phyloP scores from a whole-genome alignment of 2,329 filamentous ascomycete genomes.

The Clonostachys sp. region DNA sequence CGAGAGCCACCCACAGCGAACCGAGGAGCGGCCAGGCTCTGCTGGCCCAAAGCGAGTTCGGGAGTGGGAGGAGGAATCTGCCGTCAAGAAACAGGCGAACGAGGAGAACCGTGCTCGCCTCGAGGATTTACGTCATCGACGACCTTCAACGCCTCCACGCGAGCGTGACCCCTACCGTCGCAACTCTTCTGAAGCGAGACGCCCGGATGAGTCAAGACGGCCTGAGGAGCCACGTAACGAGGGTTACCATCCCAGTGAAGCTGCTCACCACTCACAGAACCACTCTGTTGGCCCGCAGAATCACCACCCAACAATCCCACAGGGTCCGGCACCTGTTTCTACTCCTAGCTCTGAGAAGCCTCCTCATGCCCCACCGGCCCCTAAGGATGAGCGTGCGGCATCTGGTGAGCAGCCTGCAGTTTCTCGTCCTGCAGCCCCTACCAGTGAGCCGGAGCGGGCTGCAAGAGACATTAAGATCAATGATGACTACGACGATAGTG shows the following conservation, averaged over 20 bases:
- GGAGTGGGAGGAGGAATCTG: slow-evolving; percentile 85
- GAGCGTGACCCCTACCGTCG: slow-evolving; percentile 59
- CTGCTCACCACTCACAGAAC: slow-evolving; percentile 68
- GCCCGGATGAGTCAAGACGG: slow-evolving; percentile 60
- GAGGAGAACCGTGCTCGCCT: slow-evolving; percentile 84
- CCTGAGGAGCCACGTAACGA: slow-evolving; percentile 61
- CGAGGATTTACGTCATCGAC: slow-evolving; percentile 77
- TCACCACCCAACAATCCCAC: slow-evolving; percentile 23
- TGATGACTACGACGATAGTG: slow-evolving; percentile 95
- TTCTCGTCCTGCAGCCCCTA: slow-evolving; percentile 24
- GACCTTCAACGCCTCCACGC: slow-evolving; percentile 69
- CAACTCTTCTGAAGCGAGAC: slow-evolving; percentile 69
- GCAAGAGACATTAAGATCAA: slow-evolving; percentile 95
- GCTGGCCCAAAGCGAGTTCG: slow-evolving; percentile 78
- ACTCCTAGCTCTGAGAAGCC: slow-evolving; percentile 35
- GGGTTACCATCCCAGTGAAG: slow-evolving; percentile 86
- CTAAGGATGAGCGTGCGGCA: slow-evolving; percentile 57
- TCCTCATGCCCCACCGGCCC: slow-evolving; percentile 16
- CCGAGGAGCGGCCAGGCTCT: slow-evolving; percentile 71
- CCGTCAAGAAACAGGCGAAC: slow-evolving; percentile 79
- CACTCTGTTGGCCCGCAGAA: slow-evolving; percentile 42
- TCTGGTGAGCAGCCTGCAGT: slow-evolving; percentile 30
- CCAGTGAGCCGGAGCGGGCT: slow-evolving; percentile 68
- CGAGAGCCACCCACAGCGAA: slow-evolving; percentile 59
- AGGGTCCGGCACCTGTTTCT: slow-evolving; percentile 40